Evolutionary conservation across 176 grass and related monocot genomes (phyloP), one percentile per base, ranked within the genome.

Genomic region (Avena eriantha): DNA sequence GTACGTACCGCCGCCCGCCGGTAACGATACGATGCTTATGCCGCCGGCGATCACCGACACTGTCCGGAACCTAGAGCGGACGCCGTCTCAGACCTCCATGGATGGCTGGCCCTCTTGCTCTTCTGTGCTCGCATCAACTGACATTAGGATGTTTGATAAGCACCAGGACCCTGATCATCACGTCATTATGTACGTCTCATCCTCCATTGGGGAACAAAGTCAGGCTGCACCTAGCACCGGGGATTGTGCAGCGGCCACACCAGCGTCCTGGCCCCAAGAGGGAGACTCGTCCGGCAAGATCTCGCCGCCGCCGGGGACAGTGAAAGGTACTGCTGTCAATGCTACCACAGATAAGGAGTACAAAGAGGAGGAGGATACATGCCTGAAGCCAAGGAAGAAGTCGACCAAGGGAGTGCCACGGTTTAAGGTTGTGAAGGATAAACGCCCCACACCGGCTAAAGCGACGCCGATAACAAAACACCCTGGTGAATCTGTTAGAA

Each of bases 371-470:
- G 90, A 82, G 61, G 4, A 21, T 69, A 51, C 41, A 9, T 71
- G 53, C 54, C 7, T 34, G 61, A 70, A 41, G 31, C 8, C 69
- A 31, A 22, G 70, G 56, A 89, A 86, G 83, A 86, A 66, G 78
- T 90, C 88, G 4, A 90, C 83, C 2, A 90, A 82, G 50, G 88
- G 88, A 19, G 16, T 85, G 13, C 24, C 17, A 12, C 50, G 78
- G 17, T 58, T 90, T 15, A 90, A 82, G 60, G 83, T 90, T 26
- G 14, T 73, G 68, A 89, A 80, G 76, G 14, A 7, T 39, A 70
- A 70, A 70, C 34, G 34, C 8, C 67, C 67, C 3, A 82, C 61
- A 5, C 61, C 21, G 2, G 21, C 11, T 16, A 76, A 60, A 39
- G 15, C 13, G 21, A 79, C 60, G 43, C 65, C 80, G 59, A 57